These are phyloP conservation scores for Bryopsis sp. DNA, from an alignment of 139 green algal species.

Conservation along the genomic window DNA sequence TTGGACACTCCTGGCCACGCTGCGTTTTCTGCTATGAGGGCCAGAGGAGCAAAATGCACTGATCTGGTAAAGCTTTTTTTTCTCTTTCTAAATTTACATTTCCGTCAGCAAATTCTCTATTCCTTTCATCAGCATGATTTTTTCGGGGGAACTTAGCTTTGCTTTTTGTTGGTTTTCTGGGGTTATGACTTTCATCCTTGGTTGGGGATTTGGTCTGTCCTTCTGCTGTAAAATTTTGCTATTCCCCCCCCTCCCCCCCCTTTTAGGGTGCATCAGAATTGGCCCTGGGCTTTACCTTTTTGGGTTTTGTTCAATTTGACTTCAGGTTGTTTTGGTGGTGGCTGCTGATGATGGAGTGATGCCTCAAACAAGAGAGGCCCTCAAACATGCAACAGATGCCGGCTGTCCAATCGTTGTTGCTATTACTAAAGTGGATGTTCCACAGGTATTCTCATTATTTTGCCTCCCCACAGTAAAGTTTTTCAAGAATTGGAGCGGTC, in stretches of 20 bases:
- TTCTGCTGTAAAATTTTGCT: no score
- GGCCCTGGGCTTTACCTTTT: no score
- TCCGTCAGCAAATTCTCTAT: conserved; percentile 24
- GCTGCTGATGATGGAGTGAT: conserved; percentile 86
- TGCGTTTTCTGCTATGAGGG: conserved; percentile 84
- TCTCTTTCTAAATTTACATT: no score
- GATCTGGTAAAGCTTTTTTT: conserved; percentile 69
- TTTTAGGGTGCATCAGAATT: no score
- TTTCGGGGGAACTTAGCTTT: no score
- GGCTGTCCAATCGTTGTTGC: conserved; percentile 78
- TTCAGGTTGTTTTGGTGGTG: conserved; percentile 72
- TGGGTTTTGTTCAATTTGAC: no score
- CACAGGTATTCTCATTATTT: conserved; percentile 20
- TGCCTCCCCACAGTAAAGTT: conserved; percentile 46
- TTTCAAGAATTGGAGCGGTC: no score
- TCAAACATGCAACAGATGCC: conserved; percentile 48
- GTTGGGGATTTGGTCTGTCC: no score
- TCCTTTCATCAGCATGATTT: conserved; percentile 22
- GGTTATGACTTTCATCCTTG: no score
- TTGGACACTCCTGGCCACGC: conserved; percentile 89
- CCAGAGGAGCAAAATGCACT: conserved; percentile 64
- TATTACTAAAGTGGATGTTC: conserved; percentile 78
- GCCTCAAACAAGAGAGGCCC: conserved; percentile 78
- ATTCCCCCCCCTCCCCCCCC: no score
- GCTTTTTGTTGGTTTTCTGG: not conserved